Percentiles rank a stretch among this genome's conserved stretches.
These are phyloP conservation scores for Neurospora terricola DNA, from an alignment of 495 filamentous ascomycete species.

Conservation along the genomic window DNA sequence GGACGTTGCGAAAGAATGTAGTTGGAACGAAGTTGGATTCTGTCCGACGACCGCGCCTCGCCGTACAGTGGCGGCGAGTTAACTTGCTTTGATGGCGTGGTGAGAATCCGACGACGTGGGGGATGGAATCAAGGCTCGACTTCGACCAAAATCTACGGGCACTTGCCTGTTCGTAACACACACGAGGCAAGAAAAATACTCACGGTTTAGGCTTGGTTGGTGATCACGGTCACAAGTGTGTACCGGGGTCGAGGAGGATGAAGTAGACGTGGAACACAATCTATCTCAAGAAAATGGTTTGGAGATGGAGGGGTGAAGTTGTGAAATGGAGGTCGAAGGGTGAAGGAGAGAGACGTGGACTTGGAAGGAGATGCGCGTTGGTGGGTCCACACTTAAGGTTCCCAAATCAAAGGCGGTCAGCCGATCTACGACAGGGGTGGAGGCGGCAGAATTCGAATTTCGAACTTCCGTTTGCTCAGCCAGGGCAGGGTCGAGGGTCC, in stretches of 20 bases:
- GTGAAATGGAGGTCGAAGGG: neutral
- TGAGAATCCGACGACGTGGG: neutral
- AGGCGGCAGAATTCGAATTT: neutral
- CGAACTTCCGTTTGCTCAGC: neutral
- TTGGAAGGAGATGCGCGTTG: neutral
- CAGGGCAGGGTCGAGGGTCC: neutral
- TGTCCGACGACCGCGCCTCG: neutral
- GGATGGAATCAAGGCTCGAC: neutral
- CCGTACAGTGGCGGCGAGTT: neutral
- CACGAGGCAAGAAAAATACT: neutral
- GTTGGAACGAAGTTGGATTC: neutral
- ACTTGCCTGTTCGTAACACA: neutral
- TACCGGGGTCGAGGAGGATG: neutral
- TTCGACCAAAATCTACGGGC: neutral
- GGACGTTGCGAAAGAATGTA: neutral
- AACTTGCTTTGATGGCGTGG: neutral
- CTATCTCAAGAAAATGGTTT: neutral
- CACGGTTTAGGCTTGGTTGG: neutral
- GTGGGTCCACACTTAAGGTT: neutral
- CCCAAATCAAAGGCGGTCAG: slow-evolving; percentile 1
- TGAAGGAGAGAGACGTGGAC: neutral
- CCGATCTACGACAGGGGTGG: neutral
- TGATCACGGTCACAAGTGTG: neutral
- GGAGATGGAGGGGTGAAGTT: neutral
- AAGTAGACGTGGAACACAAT: neutral